Evolutionary conservation across 352 stramenopile genomes (phyloP).

Genomic region (Globisporangium barbulae): DNA sequence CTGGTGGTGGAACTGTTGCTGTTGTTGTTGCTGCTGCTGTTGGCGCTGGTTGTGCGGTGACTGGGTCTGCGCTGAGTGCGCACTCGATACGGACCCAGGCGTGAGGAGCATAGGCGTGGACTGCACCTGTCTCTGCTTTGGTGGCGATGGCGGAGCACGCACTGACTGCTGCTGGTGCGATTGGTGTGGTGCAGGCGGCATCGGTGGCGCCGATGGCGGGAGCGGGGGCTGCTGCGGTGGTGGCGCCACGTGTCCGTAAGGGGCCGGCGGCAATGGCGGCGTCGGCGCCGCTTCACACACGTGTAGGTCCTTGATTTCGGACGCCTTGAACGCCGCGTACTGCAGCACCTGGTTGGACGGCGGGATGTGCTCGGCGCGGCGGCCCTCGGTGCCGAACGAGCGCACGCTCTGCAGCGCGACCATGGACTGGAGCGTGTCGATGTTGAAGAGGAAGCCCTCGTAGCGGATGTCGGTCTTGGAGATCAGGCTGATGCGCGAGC

Average conservation of each 20-base stretch:
- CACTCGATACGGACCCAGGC: slow-evolving; percentile 44
- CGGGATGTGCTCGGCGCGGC: slow-evolving; percentile 67
- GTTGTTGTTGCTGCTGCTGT: slow-evolving; percentile 8
- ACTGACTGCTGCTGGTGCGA: slow-evolving; percentile 6
- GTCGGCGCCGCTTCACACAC: slow-evolving; percentile 70
- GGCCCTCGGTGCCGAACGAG: slow-evolving; percentile 81
- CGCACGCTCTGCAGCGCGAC: slow-evolving; percentile 78
- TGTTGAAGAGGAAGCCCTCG: slow-evolving; percentile 85
- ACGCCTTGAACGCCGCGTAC: slow-evolving; percentile 80
- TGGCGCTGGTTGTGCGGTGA: slow-evolving; percentile 9
- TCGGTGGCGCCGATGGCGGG: slow-evolving; percentile 25
- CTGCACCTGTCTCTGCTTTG: slow-evolving; percentile 14
- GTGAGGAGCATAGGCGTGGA: slow-evolving; percentile 47
- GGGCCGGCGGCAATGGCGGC: slow-evolving; percentile 11
- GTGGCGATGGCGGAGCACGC: slow-evolving; percentile 13
- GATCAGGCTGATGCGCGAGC: slow-evolving; percentile 78
- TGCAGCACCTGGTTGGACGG: slow-evolving; percentile 73
- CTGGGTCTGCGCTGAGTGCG: slow-evolving; percentile 22
- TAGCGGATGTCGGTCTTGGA: slow-evolving; percentile 89
- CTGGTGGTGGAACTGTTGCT: slow-evolving; percentile 7
- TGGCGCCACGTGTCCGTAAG: slow-evolving; percentile 16
- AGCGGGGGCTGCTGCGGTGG: slow-evolving; percentile 19
- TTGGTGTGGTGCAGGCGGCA: slow-evolving; percentile 13
- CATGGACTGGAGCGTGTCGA: slow-evolving; percentile 81
- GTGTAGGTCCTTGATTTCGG: slow-evolving; percentile 85